A percentile compares a stretch with the other conserved stretches of the same genome.
These are phyloP conservation scores for Pulveroboletus sp. DNA, from an alignment of 768 basidiomycete species.

Conservation along the genomic window DNA sequence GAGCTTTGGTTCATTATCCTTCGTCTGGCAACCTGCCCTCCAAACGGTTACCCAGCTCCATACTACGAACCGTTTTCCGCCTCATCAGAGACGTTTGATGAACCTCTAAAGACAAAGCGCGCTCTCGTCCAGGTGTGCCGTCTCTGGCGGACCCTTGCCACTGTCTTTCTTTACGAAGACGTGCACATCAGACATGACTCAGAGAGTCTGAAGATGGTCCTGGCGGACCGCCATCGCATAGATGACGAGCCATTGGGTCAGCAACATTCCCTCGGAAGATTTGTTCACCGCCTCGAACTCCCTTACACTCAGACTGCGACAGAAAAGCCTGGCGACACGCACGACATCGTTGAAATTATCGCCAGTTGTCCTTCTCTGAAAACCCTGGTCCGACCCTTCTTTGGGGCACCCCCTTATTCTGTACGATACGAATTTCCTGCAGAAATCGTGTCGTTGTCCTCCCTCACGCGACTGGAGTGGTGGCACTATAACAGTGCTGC, in stretches of 20 bases:
- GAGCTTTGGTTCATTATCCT: constrained; percentile 56
- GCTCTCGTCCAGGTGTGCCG: constrained; percentile 53
- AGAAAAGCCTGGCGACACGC: constrained; percentile 22
- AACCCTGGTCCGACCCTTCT: constrained; percentile 49
- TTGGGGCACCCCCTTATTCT: constrained; percentile 13
- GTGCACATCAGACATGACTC: constrained; percentile 37
- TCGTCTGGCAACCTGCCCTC: constrained; percentile 36
- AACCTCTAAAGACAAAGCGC: constrained; percentile 32
- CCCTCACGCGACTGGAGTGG: constrained; percentile 63
- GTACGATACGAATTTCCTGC: constrained; percentile 52
- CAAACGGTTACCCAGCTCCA: constrained; percentile 24
- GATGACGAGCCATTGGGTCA: constrained; percentile 11
- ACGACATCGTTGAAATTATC: constrained; percentile 44
- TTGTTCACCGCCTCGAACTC: constrained; percentile 54
- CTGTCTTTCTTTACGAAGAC: constrained; percentile 50
- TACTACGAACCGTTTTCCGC: constrained; percentile 47
- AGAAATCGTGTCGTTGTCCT: constrained; percentile 40
- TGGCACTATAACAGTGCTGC: constrained; percentile 56
- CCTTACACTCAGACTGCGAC: constrained; percentile 54
- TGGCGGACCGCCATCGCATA: constrained; percentile 15
- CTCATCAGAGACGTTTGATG: constrained; percentile 27
- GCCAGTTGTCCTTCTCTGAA: constrained; percentile 45
- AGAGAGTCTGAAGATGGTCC: constrained; percentile 29
- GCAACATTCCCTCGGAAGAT: constrained; percentile 23
- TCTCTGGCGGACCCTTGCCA: constrained; percentile 47